These are phyloP conservation scores for Nothophaeocryptopus gaeumannii DNA, from an alignment of 2,329 filamentous ascomycete genomes.

Conservation along the genomic window DNA sequence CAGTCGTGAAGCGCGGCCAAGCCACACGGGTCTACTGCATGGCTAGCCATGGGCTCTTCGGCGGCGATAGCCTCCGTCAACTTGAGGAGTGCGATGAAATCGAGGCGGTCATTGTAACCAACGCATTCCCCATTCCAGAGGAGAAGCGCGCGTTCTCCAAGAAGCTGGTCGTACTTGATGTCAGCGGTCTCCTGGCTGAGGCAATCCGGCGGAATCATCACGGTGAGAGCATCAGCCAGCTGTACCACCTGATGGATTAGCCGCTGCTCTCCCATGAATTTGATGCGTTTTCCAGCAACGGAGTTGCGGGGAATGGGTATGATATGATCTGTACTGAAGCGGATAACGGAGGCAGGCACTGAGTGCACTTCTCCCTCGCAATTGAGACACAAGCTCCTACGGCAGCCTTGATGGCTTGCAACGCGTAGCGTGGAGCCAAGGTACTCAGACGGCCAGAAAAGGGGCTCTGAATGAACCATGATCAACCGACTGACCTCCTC, in stretches of 20 bases:
- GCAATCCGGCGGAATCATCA: conserved; percentile 96
- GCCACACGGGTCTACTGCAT: conserved; percentile 97
- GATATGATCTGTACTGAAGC: too few relatives aligned
- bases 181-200: conserved; percentile 84
- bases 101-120: conserved; percentile 89
- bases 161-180: conserved; percentile 86
- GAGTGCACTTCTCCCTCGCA: too few relatives aligned
- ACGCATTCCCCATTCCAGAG: conserved; percentile 87
- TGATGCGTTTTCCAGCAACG: not conserved
- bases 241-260: conserved; percentile 45
- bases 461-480: too few relatives aligned
- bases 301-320: not conserved
- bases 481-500: too few relatives aligned
- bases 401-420: too few relatives aligned
- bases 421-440: too few relatives aligned
- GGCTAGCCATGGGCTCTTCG: conserved; percentile 93
- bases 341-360: not conserved
- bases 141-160: conserved; percentile 66
- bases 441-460: too few relatives aligned
- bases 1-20: conserved; percentile 85
- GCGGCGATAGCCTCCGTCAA: conserved; percentile 82
- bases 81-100: conserved; percentile 92
- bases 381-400: too few relatives aligned
- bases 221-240: conserved; percentile 70
- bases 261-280: not conserved